phyloP scores from a whole-genome alignment of 1,284 basidiomycete species.

The Anthracocystis panici-leucophaei region DNA sequence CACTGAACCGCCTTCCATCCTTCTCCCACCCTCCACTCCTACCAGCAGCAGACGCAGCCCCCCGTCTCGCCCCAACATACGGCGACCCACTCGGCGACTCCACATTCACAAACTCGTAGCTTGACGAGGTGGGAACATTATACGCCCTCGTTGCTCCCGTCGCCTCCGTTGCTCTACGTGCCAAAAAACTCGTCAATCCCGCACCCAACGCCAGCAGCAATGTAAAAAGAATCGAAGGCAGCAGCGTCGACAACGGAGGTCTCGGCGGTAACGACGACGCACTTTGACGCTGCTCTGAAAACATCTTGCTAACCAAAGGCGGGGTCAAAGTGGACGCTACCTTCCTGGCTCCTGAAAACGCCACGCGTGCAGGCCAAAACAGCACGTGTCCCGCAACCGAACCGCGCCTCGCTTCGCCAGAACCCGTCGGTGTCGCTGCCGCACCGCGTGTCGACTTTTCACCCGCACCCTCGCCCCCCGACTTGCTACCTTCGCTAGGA shows the following conservation, averaged over 20 bases:
- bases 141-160: background rate
- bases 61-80: background rate
- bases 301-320: conserved; percentile 17
- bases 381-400: conserved; percentile 12
- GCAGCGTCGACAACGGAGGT: conserved; percentile 56
- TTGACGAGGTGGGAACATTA: background rate
- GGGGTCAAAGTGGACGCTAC: conserved; percentile 31
- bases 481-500: conserved; percentile 4
- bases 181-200: conserved; percentile 48
- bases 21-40: background rate
- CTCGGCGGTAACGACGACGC: conserved; percentile 50
- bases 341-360: conserved; percentile 19
- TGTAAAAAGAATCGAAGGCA: conserved; percentile 61
- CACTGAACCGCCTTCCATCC: background rate
- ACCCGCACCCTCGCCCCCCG: background rate
- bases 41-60: background rate
- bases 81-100: background rate
- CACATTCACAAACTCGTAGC: background rate
- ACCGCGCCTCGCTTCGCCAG: conserved; percentile 9
- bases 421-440: background rate
- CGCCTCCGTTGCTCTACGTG: conserved; percentile 21
- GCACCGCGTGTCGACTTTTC: conserved; percentile 4
- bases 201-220: conserved; percentile 58
- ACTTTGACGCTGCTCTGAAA: background rate
- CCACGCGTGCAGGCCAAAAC: conserved; percentile 40